Conservation (phyloP, 1,139 yeast species). For the Starmera stellimalicola region DNA sequence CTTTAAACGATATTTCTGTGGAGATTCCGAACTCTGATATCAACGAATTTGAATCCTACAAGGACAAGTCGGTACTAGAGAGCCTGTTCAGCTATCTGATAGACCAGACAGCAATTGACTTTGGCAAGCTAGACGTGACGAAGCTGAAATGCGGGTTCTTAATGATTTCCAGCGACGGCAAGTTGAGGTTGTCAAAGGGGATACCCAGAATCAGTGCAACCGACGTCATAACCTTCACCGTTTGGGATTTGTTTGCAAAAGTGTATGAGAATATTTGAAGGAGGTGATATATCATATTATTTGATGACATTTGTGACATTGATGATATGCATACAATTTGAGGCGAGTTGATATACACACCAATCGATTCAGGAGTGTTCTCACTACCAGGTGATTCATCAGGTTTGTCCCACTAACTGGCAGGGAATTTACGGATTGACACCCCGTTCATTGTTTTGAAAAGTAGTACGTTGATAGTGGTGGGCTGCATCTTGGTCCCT, state of each 20-base stretch:
- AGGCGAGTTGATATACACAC: no score
- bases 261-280: slow-evolving; percentile 8
- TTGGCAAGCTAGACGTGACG: slow-evolving; percentile 9
- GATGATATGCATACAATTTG: no score
- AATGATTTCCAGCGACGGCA: slow-evolving; percentile 14
- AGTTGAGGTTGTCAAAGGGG: slow-evolving; percentile 12
- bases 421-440: no score
- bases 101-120: slow-evolving; percentile 12
- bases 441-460: no score
- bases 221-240: slow-evolving; percentile 13
- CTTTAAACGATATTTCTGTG: slow-evolving; percentile 8
- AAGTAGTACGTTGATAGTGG: no score
- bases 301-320: no score
- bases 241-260: slow-evolving; percentile 16
- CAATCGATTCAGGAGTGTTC: no score
- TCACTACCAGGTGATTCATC: no score
- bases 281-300: no score
- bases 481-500: no score
- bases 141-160: slow-evolving; percentile 13
- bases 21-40: slow-evolving; percentile 12
- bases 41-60: slow-evolving; percentile 3
- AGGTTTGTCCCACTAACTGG: no score
- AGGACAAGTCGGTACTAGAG: slow-evolving; percentile 4
- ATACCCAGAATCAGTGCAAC: slow-evolving; percentile 13
- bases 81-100: slow-evolving; percentile 8